Evolutionary conservation across 148 eudicot genomes (phyloP).

Genomic region (Arctostaphylos glauca): DNA sequence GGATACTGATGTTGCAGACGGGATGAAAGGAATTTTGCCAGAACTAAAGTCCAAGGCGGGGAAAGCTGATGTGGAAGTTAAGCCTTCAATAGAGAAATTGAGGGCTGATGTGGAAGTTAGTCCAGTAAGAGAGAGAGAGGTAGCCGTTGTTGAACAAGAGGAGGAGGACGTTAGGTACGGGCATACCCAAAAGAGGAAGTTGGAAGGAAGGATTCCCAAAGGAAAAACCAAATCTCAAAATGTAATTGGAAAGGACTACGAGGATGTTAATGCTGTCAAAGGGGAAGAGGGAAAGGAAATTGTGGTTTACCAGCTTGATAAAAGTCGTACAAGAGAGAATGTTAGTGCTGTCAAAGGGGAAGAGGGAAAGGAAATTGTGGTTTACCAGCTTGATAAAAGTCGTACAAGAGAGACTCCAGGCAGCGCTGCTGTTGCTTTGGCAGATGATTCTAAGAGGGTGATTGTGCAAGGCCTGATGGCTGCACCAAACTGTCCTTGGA

Average conservation of each 20-base stretch:
- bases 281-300: constrained; percentile 26
- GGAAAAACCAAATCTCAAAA: constrained; percentile 7
- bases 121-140: constrained; percentile 4
- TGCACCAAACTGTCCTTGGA: constrained; percentile 38
- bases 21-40: constrained; percentile 14
- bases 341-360: constrained; percentile 15
- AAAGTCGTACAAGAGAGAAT: constrained; percentile 12
- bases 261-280: constrained; percentile 4
- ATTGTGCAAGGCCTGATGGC: constrained; percentile 54
- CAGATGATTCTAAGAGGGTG: constrained; percentile 21
- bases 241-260: not conserved
- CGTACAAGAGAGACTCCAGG: constrained; percentile 23
- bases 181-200: constrained; percentile 8
- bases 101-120: not conserved
- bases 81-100: not conserved
- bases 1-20: constrained; percentile 9
- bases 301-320: constrained; percentile 32
- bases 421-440: constrained; percentile 18
- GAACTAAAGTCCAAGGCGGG: not conserved
- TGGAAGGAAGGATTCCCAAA: constrained; percentile 10
- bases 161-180: constrained; percentile 7
- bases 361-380: constrained; percentile 26
- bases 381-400: constrained; percentile 29
- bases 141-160: constrained; percentile 18
- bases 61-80: constrained; percentile 10